A percentile compares a stretch with the other conserved stretches of the same genome.
Evolutionary conservation across 1,139 yeast species (phyloP).

Genomic region (Diutina neorugosa): DNA sequence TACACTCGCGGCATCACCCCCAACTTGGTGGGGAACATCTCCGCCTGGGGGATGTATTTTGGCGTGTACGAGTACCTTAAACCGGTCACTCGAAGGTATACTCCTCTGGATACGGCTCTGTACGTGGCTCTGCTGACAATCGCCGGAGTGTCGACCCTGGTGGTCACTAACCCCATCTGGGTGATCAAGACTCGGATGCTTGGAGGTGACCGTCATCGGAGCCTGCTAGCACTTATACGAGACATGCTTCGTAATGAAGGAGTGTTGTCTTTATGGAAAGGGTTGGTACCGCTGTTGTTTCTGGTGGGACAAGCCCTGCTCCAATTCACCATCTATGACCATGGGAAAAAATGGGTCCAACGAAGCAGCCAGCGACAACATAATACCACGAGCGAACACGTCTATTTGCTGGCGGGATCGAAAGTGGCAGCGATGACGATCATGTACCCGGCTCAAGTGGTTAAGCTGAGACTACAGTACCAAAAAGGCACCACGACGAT

Average conservation of each 20-base stretch:
- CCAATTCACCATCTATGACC: constrained; percentile 78
- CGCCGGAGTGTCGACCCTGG: constrained; percentile 68
- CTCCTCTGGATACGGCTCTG: constrained; percentile 13
- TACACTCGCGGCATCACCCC: constrained; percentile 75
- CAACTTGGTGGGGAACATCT: constrained; percentile 69
- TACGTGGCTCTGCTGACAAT: constrained; percentile 26
- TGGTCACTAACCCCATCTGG: constrained; percentile 87
- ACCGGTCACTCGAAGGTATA: constrained; percentile 10
- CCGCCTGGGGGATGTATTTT: constrained; percentile 86
- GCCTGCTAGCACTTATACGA: background rate
- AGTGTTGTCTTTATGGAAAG: constrained; percentile 62
- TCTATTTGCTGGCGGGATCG: constrained; percentile 53
- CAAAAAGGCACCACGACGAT: constrained; percentile 15
- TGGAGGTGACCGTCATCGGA: constrained; percentile 36
- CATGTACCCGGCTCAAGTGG: constrained; percentile 78
- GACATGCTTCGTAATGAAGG: constrained; percentile 52
- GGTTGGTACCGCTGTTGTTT: constrained; percentile 68
- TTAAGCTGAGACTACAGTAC: constrained; percentile 66
- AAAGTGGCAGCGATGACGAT: constrained; percentile 57
- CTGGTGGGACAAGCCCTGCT: constrained; percentile 85
- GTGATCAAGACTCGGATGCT: constrained; percentile 80
- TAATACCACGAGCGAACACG: constrained; percentile 42
- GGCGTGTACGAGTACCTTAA: constrained; percentile 56
- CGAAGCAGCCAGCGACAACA: constrained; percentile 9
- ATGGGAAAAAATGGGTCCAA: constrained; percentile 35